Evolutionary conservation across 164 flowering plant species (phyloP).

Genomic region (Taxillus chinensis): DNA sequence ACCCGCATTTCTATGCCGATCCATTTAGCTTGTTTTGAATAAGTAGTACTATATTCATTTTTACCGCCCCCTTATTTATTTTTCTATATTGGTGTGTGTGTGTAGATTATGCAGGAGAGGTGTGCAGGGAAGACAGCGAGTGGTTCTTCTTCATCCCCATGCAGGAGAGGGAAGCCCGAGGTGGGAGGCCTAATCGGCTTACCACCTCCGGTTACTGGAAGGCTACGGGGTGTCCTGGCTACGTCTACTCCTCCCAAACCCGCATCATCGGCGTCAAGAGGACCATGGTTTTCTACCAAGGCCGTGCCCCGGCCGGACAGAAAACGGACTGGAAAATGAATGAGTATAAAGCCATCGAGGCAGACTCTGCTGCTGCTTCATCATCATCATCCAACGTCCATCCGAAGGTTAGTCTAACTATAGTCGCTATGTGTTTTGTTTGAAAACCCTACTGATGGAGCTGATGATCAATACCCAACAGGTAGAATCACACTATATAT

Average conservation of each 20-base stretch:
- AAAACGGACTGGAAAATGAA: constrained; percentile 58
- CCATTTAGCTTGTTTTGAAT: too few relatives aligned
- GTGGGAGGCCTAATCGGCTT: constrained; percentile 41
- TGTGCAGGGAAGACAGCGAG: constrained; percentile 25
- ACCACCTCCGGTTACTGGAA: constrained; percentile 54
- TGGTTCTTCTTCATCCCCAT: constrained; percentile 49
- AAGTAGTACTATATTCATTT: too few relatives aligned
- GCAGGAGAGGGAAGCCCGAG: constrained; percentile 38
- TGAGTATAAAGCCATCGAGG: constrained; percentile 38
- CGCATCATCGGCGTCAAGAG: constrained; percentile 40
- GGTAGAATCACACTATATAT: too few relatives aligned
- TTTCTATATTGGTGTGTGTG: not conserved
- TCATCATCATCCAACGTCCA: not conserved
- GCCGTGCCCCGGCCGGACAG: constrained; percentile 39
- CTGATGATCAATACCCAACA: too few relatives aligned
- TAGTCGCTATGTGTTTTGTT: not conserved
- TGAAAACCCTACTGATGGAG: not conserved
- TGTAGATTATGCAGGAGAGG: constrained; percentile 28
- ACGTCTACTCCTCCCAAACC: constrained; percentile 36
- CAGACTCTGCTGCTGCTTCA: not conserved
- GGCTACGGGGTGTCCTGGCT: constrained; percentile 45
- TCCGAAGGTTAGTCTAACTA: not conserved
- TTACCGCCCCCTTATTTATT: too few relatives aligned
- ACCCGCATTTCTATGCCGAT: not conserved
- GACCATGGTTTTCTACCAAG: constrained; percentile 50